Percentiles rank a stretch among this genome's conserved stretches.
These are phyloP conservation scores for Trichoderma sp. DNA, from an alignment of 2,329 filamentous ascomycete species.

Conservation along the genomic window DNA sequence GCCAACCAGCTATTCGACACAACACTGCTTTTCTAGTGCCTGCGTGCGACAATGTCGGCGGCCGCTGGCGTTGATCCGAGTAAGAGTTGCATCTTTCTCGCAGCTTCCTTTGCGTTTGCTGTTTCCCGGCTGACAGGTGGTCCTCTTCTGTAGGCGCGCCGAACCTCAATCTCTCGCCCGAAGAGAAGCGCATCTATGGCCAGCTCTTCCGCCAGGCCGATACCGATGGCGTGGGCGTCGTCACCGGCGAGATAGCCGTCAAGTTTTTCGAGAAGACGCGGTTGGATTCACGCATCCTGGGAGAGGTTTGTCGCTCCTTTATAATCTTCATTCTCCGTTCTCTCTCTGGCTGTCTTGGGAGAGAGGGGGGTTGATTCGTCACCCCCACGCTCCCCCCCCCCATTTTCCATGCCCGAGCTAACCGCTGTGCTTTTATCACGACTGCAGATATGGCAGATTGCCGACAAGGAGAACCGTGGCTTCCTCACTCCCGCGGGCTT, in stretches of 20 bases:
- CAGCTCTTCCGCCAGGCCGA: slow-evolving; percentile 93
- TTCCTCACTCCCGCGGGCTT: slow-evolving; percentile 92
- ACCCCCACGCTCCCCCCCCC: neutral
- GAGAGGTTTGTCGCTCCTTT: slow-evolving; percentile 61
- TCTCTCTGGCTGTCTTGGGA: neutral
- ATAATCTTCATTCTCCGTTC: neutral
- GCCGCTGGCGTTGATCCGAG: slow-evolving; percentile 27
- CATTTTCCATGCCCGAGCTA: neutral
- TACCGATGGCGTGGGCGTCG: slow-evolving; percentile 84
- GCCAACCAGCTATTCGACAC: neutral
- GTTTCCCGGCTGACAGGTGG: slow-evolving; percentile 16
- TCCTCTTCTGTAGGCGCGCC: slow-evolving; percentile 47
- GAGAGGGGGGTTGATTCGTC: neutral
- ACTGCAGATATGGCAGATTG: slow-evolving; percentile 93
- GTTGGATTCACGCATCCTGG: slow-evolving; percentile 78
- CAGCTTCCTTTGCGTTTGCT: neutral
- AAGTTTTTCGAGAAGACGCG: slow-evolving; percentile 97
- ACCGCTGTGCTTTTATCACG: slow-evolving; percentile 1
- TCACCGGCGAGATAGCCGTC: slow-evolving; percentile 93
- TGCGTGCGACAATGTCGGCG: slow-evolving; percentile 27
- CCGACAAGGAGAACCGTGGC: slow-evolving; percentile 92
- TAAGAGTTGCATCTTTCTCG: slow-evolving; percentile 12
- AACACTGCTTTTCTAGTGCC: slow-evolving; percentile 7
- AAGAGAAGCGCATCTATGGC: slow-evolving; percentile 92
- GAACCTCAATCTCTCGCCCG: slow-evolving; percentile 78